phyloP scores from a whole-genome alignment of 1,284 basidiomycete genomes.

The Microbotryum scabiosae region DNA sequence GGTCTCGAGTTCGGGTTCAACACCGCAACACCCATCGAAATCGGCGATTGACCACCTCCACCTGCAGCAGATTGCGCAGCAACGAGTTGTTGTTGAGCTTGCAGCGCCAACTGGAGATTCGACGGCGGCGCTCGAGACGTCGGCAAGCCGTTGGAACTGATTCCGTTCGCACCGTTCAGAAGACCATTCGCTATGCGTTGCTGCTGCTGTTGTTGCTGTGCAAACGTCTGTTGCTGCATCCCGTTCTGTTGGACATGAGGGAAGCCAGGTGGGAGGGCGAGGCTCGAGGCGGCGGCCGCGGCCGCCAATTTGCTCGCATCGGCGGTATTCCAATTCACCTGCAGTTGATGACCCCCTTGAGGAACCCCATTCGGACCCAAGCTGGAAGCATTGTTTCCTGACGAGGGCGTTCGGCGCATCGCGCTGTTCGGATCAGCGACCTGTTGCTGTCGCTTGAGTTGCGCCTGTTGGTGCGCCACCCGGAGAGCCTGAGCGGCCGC shows the following conservation, averaged over 20 bases:
- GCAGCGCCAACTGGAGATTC: background rate
- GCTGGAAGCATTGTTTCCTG: no score
- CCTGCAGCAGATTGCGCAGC: background rate
- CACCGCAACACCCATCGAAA: no score
- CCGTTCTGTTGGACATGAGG: background rate
- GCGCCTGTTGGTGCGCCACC: background rate
- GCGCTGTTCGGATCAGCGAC: background rate
- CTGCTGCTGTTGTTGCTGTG: no score
- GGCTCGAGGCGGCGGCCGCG: background rate
- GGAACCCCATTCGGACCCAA: background rate
- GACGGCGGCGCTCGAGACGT: background rate
- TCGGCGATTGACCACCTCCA: no score
- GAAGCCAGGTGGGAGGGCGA: background rate
- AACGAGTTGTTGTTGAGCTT: background rate
- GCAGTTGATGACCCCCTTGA: background rate
- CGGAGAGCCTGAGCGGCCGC: constrained; percentile 3
- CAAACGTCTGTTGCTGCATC: no score
- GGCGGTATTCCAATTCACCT: background rate
- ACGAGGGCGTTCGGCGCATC: no score
- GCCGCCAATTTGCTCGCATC: background rate
- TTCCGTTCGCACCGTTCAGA: no score
- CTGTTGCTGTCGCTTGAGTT: constrained; percentile 1
- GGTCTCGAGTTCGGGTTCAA: no score
- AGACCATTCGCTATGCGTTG: no score
- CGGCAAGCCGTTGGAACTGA: no score